Conservation (phyloP, 352 stramenopile genomes). For the Hyaloperonospora arabidopsidis region DNA sequence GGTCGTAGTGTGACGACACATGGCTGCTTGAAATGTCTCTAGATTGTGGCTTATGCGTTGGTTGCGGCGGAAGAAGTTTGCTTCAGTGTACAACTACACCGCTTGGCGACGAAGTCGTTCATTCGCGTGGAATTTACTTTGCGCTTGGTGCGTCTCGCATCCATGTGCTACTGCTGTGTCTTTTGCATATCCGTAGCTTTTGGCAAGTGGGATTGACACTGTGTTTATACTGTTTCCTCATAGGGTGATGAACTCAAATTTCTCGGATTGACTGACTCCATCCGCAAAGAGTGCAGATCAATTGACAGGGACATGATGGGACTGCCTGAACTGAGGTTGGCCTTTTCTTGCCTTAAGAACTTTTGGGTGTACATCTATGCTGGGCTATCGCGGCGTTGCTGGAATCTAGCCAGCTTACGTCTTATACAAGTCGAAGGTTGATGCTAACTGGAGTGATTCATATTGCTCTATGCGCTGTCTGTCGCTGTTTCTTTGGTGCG, state of each 20-base stretch:
- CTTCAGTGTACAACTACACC: slow-evolving; percentile 55
- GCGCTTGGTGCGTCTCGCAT: slow-evolving; percentile 31
- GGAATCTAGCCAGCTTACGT: background rate
- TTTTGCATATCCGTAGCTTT: background rate
- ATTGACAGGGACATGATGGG: slow-evolving; percentile 58
- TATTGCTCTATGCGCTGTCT: slow-evolving; percentile 9
- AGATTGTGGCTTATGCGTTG: slow-evolving; percentile 63
- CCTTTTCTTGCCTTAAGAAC: background rate
- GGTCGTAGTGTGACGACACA: slow-evolving; percentile 3
- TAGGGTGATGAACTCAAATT: slow-evolving; percentile 66
- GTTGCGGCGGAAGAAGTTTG: slow-evolving; percentile 59
- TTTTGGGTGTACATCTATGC: no score
- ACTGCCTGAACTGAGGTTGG: slow-evolving; percentile 60
- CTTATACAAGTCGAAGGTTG: background rate
- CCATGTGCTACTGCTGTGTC: background rate
- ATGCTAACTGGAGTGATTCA: slow-evolving; percentile 21
- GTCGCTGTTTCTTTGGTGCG: slow-evolving; percentile 6
- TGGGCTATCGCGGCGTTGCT: background rate
- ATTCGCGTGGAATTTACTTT: slow-evolving; percentile 73
- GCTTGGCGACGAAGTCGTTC: slow-evolving; percentile 36
- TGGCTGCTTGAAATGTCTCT: slow-evolving; percentile 8
- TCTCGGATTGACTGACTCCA: slow-evolving; percentile 51
- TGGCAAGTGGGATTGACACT: slow-evolving; percentile 9
- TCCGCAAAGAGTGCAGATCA: slow-evolving; percentile 47
- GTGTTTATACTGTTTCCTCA: slow-evolving; percentile 8